Conservation (phyloP, 345 rosid genomes). For the Combretum micranthum region DNA sequence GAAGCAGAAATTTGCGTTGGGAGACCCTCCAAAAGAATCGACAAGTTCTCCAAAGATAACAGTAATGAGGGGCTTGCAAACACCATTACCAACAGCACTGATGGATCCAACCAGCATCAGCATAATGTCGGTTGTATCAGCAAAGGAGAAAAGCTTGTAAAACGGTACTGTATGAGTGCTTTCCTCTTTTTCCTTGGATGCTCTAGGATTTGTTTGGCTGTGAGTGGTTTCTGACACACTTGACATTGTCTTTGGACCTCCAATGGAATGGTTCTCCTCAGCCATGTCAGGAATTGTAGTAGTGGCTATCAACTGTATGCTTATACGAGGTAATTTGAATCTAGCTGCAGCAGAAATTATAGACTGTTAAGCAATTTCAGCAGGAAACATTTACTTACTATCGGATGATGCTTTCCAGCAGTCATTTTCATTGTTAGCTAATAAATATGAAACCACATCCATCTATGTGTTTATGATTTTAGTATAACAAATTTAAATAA, state of each 20-base stretch:
- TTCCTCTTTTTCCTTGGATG: constrained; percentile 6
- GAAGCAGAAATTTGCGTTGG: background rate
- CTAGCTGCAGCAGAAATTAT: too few relatives aligned
- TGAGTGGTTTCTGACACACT: background rate
- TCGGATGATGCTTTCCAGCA: too few relatives aligned
- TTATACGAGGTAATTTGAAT: too few relatives aligned
- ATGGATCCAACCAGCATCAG: constrained; percentile 24
- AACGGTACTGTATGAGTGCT: constrained; percentile 18
- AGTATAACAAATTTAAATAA: too few relatives aligned
- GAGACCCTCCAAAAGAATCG: constrained; percentile 18
- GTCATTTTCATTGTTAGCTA: too few relatives aligned
- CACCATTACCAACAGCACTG: constrained; percentile 22
- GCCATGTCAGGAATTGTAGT: constrained; percentile 4
- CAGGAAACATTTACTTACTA: too few relatives aligned
- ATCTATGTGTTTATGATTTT: too few relatives aligned
- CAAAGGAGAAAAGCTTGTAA: constrained; percentile 23
- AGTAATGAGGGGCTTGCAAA: constrained; percentile 14
- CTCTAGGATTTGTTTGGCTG: background rate
- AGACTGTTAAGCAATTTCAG: too few relatives aligned
- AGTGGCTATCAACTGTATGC: too few relatives aligned
- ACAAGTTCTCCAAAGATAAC: constrained; percentile 17
- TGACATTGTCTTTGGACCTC: background rate
- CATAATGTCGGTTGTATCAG: constrained; percentile 17
- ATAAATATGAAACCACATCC: too few relatives aligned
- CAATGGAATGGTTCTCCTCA: constrained; percentile 4